Evolutionary conservation across 2,329 filamentous ascomycete genomes (phyloP).

Genomic region (Hypoxylon sp.): DNA sequence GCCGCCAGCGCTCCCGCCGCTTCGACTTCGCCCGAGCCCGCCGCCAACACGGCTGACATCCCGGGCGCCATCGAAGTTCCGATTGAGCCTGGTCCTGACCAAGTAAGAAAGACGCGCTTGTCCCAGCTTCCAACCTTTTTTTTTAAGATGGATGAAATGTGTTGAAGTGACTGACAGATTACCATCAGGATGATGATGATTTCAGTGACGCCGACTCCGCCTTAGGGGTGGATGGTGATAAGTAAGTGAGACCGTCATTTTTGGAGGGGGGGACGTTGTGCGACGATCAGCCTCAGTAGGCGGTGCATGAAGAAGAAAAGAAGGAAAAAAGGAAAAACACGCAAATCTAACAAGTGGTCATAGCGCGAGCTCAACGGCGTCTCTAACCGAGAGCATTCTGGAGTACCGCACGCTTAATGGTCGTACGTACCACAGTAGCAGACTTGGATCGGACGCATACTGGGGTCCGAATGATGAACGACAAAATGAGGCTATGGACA

Average conservation of each 20-base stretch:
- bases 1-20: not conserved
- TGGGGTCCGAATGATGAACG: slow-evolving; percentile 39
- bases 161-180: slow-evolving; percentile 15
- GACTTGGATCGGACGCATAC: slow-evolving; percentile 29
- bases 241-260: slow-evolving; percentile 26
- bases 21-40: not conserved
- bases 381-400: slow-evolving; percentile 35
- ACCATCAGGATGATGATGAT: slow-evolving; percentile 7
- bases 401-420: slow-evolving; percentile 39
- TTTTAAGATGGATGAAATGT: not conserved
- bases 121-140: too few relatives aligned
- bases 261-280: too few relatives aligned
- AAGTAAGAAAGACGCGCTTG: too few relatives aligned
- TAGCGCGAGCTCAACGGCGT: slow-evolving; percentile 37
- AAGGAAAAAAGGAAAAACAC: too few relatives aligned
- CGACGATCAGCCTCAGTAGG: too few relatives aligned
- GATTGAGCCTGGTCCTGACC: slow-evolving; percentile 21
- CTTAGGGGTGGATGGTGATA: slow-evolving; percentile 29
- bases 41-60: not conserved
- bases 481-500: slow-evolving; percentile 38
- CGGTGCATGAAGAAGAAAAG: too few relatives aligned
- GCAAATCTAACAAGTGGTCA: slow-evolving; percentile 10
- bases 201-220: slow-evolving; percentile 33
- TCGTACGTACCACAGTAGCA: slow-evolving; percentile 36
- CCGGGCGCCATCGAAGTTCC: slow-evolving; percentile 22